phyloP scores from a whole-genome alignment of 2,329 filamentous ascomycete genomes.

The Chaetoscypha palmicola region DNA sequence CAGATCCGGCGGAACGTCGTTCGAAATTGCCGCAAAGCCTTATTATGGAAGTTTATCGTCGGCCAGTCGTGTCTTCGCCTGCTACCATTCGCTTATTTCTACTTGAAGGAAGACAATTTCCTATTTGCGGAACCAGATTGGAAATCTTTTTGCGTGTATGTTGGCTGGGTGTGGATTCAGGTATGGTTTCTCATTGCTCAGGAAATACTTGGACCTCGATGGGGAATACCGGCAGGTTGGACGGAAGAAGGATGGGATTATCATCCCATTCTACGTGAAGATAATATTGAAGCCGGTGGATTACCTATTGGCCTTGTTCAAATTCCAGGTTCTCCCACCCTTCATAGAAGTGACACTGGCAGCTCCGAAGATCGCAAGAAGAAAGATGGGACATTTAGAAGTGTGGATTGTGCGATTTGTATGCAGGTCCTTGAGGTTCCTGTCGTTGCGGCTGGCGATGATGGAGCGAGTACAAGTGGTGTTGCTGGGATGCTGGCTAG shows the following conservation, averaged over 20 bases:
- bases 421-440: constrained; percentile 87
- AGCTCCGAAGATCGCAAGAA: constrained; percentile 33
- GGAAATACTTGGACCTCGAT: constrained; percentile 80
- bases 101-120: constrained; percentile 69
- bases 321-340: constrained; percentile 21
- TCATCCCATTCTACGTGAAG: constrained; percentile 79
- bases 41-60: constrained; percentile 85
- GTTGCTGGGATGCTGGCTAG: constrained; percentile 67
- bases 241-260: constrained; percentile 83
- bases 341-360: constrained; percentile 16
- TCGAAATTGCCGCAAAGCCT: constrained; percentile 83
- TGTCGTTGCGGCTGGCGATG: constrained; percentile 56
- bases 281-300: constrained; percentile 70
- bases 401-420: constrained; percentile 91
- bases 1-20: constrained; percentile 87
- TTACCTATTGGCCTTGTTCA: constrained; percentile 68
- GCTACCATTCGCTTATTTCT: constrained; percentile 80
- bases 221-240: constrained; percentile 67
- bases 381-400: constrained; percentile 39
- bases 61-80: constrained; percentile 76
- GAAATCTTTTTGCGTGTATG: constrained; percentile 55
- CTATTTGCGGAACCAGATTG: constrained; percentile 67
- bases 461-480: constrained; percentile 40
- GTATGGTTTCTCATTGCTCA: constrained; percentile 72
- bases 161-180: constrained; percentile 82